Evolutionary conservation across 345 rosid genomes (phyloP).

Genomic region (Turritis glabra): DNA sequence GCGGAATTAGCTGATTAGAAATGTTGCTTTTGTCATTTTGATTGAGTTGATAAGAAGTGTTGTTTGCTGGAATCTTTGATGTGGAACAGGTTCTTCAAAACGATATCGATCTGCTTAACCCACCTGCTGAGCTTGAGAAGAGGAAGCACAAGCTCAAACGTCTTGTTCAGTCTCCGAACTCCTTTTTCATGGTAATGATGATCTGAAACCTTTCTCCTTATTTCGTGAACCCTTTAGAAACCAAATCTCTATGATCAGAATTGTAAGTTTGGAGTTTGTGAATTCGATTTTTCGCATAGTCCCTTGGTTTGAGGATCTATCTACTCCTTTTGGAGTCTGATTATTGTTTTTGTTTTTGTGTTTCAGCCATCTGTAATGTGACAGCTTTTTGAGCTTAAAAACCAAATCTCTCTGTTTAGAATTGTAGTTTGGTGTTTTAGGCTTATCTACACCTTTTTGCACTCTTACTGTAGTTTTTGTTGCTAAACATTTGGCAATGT

Average conservation of each 20-base stretch:
- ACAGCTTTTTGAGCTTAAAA: background rate
- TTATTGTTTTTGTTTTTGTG: background rate
- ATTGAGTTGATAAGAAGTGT: background rate
- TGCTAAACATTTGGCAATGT: background rate
- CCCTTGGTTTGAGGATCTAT: background rate
- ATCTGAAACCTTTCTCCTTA: background rate
- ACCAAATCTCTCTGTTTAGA: background rate
- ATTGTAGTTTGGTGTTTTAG: background rate
- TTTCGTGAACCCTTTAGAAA: too few relatives aligned
- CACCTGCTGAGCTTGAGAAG: conserved; percentile 79
- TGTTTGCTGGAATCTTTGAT: background rate
- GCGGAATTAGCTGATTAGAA: background rate
- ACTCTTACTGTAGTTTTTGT: background rate
- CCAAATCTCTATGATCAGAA: background rate
- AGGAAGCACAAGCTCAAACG: conserved; percentile 86
- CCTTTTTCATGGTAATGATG: conserved; percentile 63
- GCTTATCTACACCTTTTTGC: background rate
- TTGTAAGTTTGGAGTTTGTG: background rate
- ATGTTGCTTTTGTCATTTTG: background rate
- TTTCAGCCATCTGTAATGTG: background rate
- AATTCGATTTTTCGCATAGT: background rate
- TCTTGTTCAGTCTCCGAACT: conserved; percentile 71
- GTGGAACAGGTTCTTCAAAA: conserved; percentile 59
- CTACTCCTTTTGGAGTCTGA: background rate
- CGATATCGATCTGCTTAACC: conserved; percentile 71